Evolutionary conservation across 148 eudicot genomes (phyloP).

Genomic region (Limonium bicolor): DNA sequence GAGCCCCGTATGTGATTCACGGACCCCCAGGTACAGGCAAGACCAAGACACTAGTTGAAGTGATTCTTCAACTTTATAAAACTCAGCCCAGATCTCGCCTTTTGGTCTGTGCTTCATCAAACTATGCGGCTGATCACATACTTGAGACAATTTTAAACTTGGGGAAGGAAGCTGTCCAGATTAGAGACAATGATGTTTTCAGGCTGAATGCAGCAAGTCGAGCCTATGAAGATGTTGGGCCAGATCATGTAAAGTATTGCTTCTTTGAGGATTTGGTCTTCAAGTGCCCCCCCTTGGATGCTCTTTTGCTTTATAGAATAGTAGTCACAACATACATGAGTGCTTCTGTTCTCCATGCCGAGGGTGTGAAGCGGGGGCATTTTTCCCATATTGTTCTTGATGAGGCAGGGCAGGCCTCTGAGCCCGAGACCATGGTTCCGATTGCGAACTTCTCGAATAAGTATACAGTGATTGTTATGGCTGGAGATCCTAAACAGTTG

Average conservation of each 20-base stretch:
- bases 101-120: slow-evolving; percentile 87
- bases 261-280: slow-evolving; percentile 33
- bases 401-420: slow-evolving; percentile 98
- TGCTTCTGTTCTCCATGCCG: slow-evolving; percentile 44
- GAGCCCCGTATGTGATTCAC: slow-evolving; percentile 64
- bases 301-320: slow-evolving; percentile 28
- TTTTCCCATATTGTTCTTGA: slow-evolving; percentile 88
- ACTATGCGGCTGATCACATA: slow-evolving; percentile 82
- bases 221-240: slow-evolving; percentile 44
- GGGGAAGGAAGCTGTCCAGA: slow-evolving; percentile 6
- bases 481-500: slow-evolving; percentile 89
- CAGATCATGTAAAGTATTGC: slow-evolving; percentile 30
- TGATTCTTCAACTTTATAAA: slow-evolving; percentile 54
- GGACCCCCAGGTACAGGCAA: slow-evolving; percentile 99
- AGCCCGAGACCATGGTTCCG: slow-evolving; percentile 94
- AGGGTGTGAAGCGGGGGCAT: slow-evolving; percentile 49
- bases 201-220: slow-evolving; percentile 84
- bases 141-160: slow-evolving; percentile 35
- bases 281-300: slow-evolving; percentile 31
- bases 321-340: slow-evolving; percentile 75
- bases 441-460: slow-evolving; percentile 38
- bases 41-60: slow-evolving; percentile 70
- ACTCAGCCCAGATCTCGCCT: slow-evolving; percentile 15
- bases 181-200: slow-evolving; percentile 32
- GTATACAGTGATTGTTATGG: slow-evolving; percentile 64